These are phyloP conservation scores for Bolboschoenoplectus hybrid DNA, from an alignment of 202 grass and related monocot genomes.

Conservation along the genomic window DNA sequence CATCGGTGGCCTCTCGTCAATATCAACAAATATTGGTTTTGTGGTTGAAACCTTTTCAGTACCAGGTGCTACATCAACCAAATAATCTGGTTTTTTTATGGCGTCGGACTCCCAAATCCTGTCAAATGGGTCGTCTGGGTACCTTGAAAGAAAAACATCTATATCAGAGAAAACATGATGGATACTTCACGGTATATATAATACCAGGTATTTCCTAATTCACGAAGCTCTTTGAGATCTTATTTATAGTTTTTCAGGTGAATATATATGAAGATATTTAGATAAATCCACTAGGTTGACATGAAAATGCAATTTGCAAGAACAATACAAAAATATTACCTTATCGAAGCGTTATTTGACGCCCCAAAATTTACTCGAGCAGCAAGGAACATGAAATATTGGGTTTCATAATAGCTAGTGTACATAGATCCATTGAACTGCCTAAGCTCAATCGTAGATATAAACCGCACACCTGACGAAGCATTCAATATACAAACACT, in stretches of 20 bases:
- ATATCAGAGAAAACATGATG: background rate
- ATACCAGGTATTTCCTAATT: background rate
- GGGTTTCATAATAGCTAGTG: slow-evolving; percentile 25
- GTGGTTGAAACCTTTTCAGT: slow-evolving; percentile 36
- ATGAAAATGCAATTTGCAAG: background rate
- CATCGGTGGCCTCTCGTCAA: slow-evolving; percentile 31
- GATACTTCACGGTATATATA: background rate
- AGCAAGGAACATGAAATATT: slow-evolving; percentile 36
- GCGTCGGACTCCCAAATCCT: slow-evolving; percentile 44
- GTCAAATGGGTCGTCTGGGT: slow-evolving; percentile 42
- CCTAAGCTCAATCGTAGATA: slow-evolving; percentile 45
- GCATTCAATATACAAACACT: slow-evolving; percentile 38
- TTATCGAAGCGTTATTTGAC: slow-evolving; percentile 31
- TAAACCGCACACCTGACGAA: slow-evolving; percentile 29
- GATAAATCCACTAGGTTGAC: too few species aligned
- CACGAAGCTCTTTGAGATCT: background rate
- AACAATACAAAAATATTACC: slow-evolving; percentile 6
- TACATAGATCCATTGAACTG: slow-evolving; percentile 45
- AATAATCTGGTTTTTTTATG: slow-evolving; percentile 38
- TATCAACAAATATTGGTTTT: slow-evolving; percentile 29
- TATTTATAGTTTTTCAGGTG: background rate
- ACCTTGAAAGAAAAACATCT: slow-evolving; percentile 24
- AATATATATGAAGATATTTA: background rate
- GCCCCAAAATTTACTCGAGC: slow-evolving; percentile 43
- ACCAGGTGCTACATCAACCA: slow-evolving; percentile 42